A percentile compares a stretch with the other conserved stretches of the same genome.
phyloP scores from a whole-genome alignment of 495 filamentous ascomycete genomes.

The Lophiotrema nucula region DNA sequence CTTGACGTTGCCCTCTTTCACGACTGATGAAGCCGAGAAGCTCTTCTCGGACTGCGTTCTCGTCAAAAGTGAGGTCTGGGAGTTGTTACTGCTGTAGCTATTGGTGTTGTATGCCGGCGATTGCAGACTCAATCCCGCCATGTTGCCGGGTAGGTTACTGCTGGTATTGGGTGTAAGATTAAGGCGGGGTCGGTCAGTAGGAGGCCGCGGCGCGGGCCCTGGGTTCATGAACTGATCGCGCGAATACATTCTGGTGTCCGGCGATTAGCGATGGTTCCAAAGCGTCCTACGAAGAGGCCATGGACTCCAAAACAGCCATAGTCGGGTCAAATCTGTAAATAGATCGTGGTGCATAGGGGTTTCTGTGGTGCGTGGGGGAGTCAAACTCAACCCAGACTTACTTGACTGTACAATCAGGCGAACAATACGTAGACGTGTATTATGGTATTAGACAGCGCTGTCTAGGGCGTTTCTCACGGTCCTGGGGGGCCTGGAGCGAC shows the following conservation, averaged over 20 bases:
- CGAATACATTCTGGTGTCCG: constrained; percentile 42
- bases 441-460: not conserved
- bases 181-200: constrained; percentile 74
- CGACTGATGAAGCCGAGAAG: constrained; percentile 61
- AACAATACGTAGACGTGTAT: not conserved
- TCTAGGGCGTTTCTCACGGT: not conserved
- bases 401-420: constrained; percentile 12
- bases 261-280: too few relatives aligned
- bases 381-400: constrained; percentile 13
- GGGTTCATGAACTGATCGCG: constrained; percentile 83
- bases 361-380: not conserved
- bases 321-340: too few relatives aligned
- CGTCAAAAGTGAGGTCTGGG: constrained; percentile 55
- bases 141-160: constrained; percentile 69
- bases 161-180: constrained; percentile 67
- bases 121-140: constrained; percentile 68
- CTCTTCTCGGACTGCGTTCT: constrained; percentile 57
- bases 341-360: constrained; percentile 11
- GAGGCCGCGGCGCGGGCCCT: constrained; percentile 87
- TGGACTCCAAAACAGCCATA: too few relatives aligned
- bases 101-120: constrained; percentile 61
- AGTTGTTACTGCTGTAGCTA: constrained; percentile 52
- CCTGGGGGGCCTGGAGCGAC: not conserved
- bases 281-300: too few relatives aligned
- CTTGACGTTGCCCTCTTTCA: constrained; percentile 86